Evolutionary conservation across 1,284 basidiomycete genomes (phyloP).

Genomic region (Apiotrichum sp.): DNA sequence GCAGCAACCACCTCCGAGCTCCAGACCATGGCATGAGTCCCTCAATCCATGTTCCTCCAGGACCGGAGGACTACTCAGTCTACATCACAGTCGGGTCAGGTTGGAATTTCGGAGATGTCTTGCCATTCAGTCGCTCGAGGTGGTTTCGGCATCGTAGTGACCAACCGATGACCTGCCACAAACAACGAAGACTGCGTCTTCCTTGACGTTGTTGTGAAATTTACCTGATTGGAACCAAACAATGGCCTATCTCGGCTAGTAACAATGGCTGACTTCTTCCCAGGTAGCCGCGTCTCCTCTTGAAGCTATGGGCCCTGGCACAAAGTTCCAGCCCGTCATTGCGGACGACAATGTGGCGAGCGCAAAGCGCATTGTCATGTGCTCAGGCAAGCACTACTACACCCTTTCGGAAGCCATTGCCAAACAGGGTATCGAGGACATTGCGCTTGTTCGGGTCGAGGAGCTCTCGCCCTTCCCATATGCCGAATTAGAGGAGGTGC

Average conservation of each 20-base stretch:
- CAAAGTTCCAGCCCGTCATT: slow-evolving; percentile 66
- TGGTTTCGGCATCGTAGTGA: too few relatives aligned
- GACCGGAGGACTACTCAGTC: too few relatives aligned
- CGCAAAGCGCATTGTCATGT: slow-evolving; percentile 39
- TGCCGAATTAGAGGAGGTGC: slow-evolving; percentile 49
- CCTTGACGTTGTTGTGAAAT: too few relatives aligned
- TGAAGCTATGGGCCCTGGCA: slow-evolving; percentile 58
- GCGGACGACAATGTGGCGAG: slow-evolving; percentile 45
- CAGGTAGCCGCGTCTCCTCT: slow-evolving; percentile 70
- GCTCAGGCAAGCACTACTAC: slow-evolving; percentile 81
- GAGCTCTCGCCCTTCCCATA: slow-evolving; percentile 84
- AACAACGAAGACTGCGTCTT: background rate
- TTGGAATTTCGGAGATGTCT: too few relatives aligned
- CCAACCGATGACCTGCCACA: too few relatives aligned
- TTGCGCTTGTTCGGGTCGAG: slow-evolving; percentile 70
- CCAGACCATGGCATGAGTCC: too few relatives aligned
- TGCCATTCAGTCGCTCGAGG: too few relatives aligned
- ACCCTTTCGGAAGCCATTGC: slow-evolving; percentile 67
- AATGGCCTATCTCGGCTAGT: background rate
- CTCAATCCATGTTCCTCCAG: too few relatives aligned
- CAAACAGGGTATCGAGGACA: slow-evolving; percentile 50
- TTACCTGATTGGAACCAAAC: background rate
- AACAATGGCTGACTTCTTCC: slow-evolving; percentile 4
- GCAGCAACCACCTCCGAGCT: background rate
- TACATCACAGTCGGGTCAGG: too few relatives aligned